These are phyloP conservation scores for Chaetomidium leptoderma DNA, from an alignment of 495 filamentous ascomycete genomes.

Conservation along the genomic window DNA sequence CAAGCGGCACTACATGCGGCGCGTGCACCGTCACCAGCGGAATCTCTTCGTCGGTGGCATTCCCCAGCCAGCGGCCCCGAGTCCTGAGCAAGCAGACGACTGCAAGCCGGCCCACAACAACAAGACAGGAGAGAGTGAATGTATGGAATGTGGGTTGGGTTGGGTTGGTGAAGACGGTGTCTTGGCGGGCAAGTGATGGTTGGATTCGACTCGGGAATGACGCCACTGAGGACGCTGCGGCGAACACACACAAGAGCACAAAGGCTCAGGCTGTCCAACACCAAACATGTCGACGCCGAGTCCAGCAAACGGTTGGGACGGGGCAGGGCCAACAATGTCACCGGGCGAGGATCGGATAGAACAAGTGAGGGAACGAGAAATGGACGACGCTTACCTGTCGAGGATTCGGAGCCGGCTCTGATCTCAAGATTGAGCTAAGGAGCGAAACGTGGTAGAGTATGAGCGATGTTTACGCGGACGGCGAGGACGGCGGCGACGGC, in stretches of 20 bases:
- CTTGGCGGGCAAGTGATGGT: slow-evolving; percentile 1
- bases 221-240: slow-evolving; percentile 13
- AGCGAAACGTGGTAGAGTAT: too few relatives aligned
- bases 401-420: not conserved
- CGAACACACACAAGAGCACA: not conserved
- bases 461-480: too few relatives aligned
- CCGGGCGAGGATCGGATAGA: not conserved
- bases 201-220: slow-evolving; percentile 19
- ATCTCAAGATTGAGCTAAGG: not conserved
- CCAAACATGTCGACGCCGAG: slow-evolving; percentile 5
- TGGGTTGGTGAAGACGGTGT: slow-evolving; percentile 2
- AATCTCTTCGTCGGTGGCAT: not conserved
- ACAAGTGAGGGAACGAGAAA: not conserved
- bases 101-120: not conserved
- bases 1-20: not conserved
- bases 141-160: slow-evolving; percentile 3
- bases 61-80: not conserved
- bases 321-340: not conserved
- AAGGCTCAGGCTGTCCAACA: slow-evolving; percentile 1
- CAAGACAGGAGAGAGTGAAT: not conserved
- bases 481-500: too few relatives aligned
- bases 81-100: not conserved
- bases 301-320: not conserved
- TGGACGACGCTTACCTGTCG: not conserved
- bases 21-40: not conserved